A percentile compares a stretch with the other conserved stretches of the same genome.
These are phyloP conservation scores for Microbotryum scabiosae DNA, from an alignment of 1,284 basidiomycete genomes.

Conservation along the genomic window DNA sequence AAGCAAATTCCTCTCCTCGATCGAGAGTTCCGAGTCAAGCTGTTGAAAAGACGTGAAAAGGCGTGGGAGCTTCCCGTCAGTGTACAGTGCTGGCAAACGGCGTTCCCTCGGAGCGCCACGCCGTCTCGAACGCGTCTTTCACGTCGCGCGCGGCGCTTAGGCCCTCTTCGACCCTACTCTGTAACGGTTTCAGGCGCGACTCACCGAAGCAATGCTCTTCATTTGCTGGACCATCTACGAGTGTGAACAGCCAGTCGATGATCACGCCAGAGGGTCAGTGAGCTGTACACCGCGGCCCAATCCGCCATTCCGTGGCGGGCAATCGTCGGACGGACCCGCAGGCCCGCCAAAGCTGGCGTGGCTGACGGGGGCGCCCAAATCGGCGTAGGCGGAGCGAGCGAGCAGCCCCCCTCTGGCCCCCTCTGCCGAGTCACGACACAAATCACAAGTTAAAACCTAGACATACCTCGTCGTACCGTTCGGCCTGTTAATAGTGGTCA, in stretches of 20 bases:
- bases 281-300: neutral
- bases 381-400: neutral
- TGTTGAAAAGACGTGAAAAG: neutral
- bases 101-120: too few species aligned
- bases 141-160: neutral
- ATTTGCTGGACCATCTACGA: conserved; percentile 95
- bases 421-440: neutral
- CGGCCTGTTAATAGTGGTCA: conserved; percentile 47
- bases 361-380: neutral
- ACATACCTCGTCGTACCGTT: conserved; percentile 86
- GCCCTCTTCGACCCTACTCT: neutral
- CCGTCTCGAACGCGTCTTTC: too few species aligned
- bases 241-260: conserved; percentile 22
- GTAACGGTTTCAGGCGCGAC: neutral
- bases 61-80: neutral
- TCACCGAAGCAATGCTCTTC: conserved; percentile 81
- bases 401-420: neutral
- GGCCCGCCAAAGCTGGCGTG: too few species aligned
- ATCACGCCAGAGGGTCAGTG: neutral
- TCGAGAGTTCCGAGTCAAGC: conserved; percentile 42
- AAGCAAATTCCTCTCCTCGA: conserved; percentile 47
- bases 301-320: neutral
- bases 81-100: neutral
- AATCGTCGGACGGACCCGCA: too few species aligned
- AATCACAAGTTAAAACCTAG: too few species aligned